Base-by-base conservation (phyloP, 306 rosid species). In the Lathyrus oleraceus region DNA sequence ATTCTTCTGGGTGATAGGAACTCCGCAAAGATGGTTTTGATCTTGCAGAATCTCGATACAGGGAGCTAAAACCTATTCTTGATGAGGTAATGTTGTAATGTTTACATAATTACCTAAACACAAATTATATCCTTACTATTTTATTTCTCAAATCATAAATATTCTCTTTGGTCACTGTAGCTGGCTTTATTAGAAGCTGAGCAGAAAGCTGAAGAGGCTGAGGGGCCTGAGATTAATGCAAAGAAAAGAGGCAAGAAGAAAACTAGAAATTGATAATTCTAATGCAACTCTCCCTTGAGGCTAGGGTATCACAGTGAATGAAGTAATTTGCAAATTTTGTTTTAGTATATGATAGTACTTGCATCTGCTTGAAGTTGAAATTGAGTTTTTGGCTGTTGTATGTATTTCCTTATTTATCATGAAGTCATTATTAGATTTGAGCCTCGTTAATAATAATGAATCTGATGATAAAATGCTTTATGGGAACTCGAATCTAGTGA, bases 11-110 rank as follows among this genome's bases (percentile, higher is more conserved):
- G 5, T 62, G 19, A 19, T 68, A 91, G 98, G 98, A 94, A 86
- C 98, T 94, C 19, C 90, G 97, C n/a, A 94, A 88, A 76, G 98
- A 94, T 45, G 98, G 98, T 39, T 94, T 94, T 78, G 98, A 94
- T 87, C 97, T 90, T 36, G 98, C 97, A 11, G 98, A 88, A 75
- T 64, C 82, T 60, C 89, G 97, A 35, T 87, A 87, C 78, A 78
- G 84, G 80, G 98, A 94, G 84, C 97, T 94, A 57, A 94, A 90
- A 79, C 98, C 98, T 23, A 87, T 94, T 73, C 97, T 94, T 52
- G 98, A 94, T 4, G 97, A 94, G 98, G 97, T 94, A 85, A 78
- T 32, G 10, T 68, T 73, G 25, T 79, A 45, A 52, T 17, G 56
- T 53, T 30, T 49, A 45, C 23, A 56, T 52, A 10, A 17, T 25